Evolutionary conservation across 208 protist species (phyloP).

Genomic region (Spongospora subterranea): DNA sequence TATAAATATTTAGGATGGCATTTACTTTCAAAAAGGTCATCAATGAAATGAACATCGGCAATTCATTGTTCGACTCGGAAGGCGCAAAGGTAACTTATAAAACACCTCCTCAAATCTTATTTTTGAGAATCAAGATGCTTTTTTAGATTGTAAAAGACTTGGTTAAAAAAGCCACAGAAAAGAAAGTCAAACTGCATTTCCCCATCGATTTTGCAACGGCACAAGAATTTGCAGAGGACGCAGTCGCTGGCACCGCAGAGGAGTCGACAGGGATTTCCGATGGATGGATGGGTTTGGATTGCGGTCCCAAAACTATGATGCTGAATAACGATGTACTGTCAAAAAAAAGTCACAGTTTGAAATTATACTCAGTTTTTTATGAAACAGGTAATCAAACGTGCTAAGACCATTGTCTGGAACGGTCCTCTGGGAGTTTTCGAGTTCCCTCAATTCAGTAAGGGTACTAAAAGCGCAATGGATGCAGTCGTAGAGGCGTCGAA

Average conservation of each 20-base stretch:
- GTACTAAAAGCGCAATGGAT: conserved; percentile 68
- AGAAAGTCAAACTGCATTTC: conserved; percentile 69
- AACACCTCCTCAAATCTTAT: too few relatives aligned
- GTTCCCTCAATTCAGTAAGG: conserved; percentile 66
- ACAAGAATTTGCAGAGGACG: conserved; percentile 70
- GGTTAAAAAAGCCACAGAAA: conserved; percentile 51
- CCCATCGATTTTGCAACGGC: conserved; percentile 68
- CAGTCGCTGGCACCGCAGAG: conserved; percentile 57
- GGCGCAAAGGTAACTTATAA: conserved; percentile 64
- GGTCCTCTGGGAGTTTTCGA: conserved; percentile 76
- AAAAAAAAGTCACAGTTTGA: conserved; percentile 1
- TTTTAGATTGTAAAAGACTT: conserved; percentile 25
- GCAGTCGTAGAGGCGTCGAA: conserved; percentile 64
- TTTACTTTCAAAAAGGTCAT: neutral
- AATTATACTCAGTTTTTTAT: conserved; percentile 40
- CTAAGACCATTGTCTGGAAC: conserved; percentile 74
- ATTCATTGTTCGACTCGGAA: conserved; percentile 75
- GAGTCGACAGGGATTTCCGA: conserved; percentile 68
- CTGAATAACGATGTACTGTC: too few relatives aligned
- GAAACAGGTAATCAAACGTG: conserved; percentile 46
- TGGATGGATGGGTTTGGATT: conserved; percentile 78
- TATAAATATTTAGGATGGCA: conserved; percentile 92
- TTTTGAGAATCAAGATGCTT: too few relatives aligned
- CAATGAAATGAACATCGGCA: conserved; percentile 71
- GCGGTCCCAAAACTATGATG: conserved; percentile 71